phyloP scores from a whole-genome alignment of 352 stramenopile species.

The Pythium oligandrum region DNA sequence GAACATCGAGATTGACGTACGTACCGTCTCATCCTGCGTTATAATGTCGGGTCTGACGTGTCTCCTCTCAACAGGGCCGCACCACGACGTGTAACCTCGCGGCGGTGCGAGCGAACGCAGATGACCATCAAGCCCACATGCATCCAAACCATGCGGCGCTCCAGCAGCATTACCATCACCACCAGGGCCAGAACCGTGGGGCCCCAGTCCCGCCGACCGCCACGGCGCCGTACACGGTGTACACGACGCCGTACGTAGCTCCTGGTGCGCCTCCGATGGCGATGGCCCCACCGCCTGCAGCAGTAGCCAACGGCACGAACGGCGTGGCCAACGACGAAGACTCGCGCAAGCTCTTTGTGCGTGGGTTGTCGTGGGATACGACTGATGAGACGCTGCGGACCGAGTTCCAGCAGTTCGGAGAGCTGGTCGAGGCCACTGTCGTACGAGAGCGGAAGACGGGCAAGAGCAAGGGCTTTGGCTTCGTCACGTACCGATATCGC shows the following conservation, averaged over 20 bases:
- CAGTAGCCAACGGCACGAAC: too few species aligned
- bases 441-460: conserved; percentile 45
- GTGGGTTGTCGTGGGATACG: conserved; percentile 50
- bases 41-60: neutral
- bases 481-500: conserved; percentile 57
- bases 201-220: neutral
- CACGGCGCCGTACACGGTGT: conserved; percentile 12
- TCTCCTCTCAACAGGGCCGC: conserved; percentile 22
- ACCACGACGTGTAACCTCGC: conserved; percentile 47
- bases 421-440: conserved; percentile 45
- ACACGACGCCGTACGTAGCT: conserved; percentile 22
- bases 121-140: conserved; percentile 19
- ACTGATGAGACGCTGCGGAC: conserved; percentile 39
- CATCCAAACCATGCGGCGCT: neutral
- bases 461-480: conserved; percentile 68
- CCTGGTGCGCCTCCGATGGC: conserved; percentile 10
- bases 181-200: conserved; percentile 6
- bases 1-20: conserved; percentile 51
- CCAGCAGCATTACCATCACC: conserved; percentile 19
- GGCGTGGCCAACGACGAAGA: conserved; percentile 23
- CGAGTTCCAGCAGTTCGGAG: conserved; percentile 63
- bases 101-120: conserved; percentile 30
- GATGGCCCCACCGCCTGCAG: neutral
- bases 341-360: conserved; percentile 64
- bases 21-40: conserved; percentile 5